A percentile compares a stretch with the other conserved stretches of the same genome.
These are phyloP conservation scores for Boletus reticulatus DNA, from an alignment of 768 basidiomycete species.

Conservation along the genomic window DNA sequence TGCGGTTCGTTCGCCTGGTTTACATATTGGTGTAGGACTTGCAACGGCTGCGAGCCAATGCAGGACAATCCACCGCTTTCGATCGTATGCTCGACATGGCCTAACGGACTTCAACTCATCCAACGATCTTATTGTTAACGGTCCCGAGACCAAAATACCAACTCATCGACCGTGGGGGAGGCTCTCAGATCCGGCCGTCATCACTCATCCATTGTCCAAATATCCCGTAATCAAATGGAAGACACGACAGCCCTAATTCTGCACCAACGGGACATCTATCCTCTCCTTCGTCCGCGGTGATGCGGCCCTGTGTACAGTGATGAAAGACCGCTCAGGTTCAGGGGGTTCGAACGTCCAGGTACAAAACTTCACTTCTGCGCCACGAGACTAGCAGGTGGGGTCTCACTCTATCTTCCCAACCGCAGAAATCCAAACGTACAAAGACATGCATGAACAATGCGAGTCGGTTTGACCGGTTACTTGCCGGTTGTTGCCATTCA, in stretches of 20 bases:
- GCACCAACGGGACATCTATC: neutral
- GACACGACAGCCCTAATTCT: constrained; percentile 1
- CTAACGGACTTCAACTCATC: constrained; percentile 33
- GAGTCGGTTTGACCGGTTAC: neutral
- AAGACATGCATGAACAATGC: neutral
- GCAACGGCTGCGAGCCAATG: constrained; percentile 51
- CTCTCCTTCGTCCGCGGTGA: constrained; percentile 21
- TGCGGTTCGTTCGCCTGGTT: neutral
- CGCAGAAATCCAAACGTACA: neutral
- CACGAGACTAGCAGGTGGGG: constrained; percentile 1
- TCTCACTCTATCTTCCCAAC: neutral
- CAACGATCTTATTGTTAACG: neutral
- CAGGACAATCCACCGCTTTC: constrained; percentile 49
- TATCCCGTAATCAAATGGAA: constrained; percentile 19
- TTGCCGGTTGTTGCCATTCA: neutral
- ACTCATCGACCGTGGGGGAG: neutral
- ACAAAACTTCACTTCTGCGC: neutral
- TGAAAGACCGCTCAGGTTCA: neutral
- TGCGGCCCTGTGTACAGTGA: neutral
- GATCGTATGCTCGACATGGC: constrained; percentile 61
- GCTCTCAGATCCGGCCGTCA: neutral
- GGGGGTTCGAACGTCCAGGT: constrained; percentile 1
- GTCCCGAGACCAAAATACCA: neutral
- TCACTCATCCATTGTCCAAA: constrained; percentile 5
- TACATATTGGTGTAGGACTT: constrained; percentile 42